Base-by-base conservation (phyloP, 768 basidiomycete genomes). In the Boletus rubroflammeus region DNA sequence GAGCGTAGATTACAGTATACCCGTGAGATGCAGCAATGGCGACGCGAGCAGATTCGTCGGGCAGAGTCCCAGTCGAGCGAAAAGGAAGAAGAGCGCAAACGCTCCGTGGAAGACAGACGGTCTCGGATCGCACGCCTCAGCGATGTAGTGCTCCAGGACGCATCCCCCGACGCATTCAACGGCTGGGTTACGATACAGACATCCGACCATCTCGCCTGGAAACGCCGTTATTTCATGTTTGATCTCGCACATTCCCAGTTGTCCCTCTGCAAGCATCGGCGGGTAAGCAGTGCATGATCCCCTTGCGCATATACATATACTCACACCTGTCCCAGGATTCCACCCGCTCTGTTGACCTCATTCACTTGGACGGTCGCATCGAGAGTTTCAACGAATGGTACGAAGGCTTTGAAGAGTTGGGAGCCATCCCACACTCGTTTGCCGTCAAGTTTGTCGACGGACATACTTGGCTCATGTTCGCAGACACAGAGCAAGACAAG, bases 111-210 rank as follows among this genome's bases (percentile, higher is more conserved):
- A 10, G 77, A 66, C 34, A 61, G 70, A 47, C 59, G 64, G 5
- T 63, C 76, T 50, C 74, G 79, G 55, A 74, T 72, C 61, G 73
- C 73, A 50, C 76, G 72, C 57, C 78, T 86, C 21, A 73, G 75
- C 58, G 68, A 73, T 41, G 76, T 73, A 5, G 76, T 79, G 35
- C 72, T 75, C 38, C 76, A 74, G 48, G 70, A 77, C 34, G 76
- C 72, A 50, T 62, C 62, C 6, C 69, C 67, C 49, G 69, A 72
- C 15, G 70, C 78, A 15, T 60, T 76, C 49, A 72, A 74, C 11
- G 86, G 85, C 0, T 85, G 84, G 82, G 77, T 84, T 3, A 84
- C 83, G 1, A 71, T 86, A 47, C 84, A 85, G 62, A 76, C 78
- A 3, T 71, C 73, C 28, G 79, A 81, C 14, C 75, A 73, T 3